A percentile compares a stretch with the other conserved stretches of the same genome.
phyloP scores from a whole-genome alignment of 257 asterid species.

The Rehmannia glutinosa region DNA sequence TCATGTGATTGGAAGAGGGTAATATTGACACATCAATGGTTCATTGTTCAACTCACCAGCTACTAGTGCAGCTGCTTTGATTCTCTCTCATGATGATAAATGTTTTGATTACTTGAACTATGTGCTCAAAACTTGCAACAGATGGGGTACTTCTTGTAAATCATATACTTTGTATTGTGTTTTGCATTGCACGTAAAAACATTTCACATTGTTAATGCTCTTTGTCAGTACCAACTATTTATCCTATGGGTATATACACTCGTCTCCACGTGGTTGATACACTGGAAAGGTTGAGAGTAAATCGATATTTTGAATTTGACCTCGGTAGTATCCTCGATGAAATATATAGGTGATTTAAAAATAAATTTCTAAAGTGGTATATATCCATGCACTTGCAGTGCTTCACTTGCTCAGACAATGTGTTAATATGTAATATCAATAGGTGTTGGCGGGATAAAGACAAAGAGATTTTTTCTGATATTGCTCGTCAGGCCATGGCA shows the following conservation, averaged over 20 bases:
- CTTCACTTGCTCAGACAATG: no score
- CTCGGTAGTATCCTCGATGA: slow-evolving; percentile 14
- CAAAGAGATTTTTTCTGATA: no score
- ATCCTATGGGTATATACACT: slow-evolving; percentile 13
- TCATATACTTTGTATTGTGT: neutral
- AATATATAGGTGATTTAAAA: slow-evolving; percentile 15
- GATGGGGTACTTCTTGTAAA: slow-evolving; percentile 13
- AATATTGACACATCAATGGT: slow-evolving; percentile 18
- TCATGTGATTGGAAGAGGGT: slow-evolving; percentile 10
- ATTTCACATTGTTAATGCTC: neutral
- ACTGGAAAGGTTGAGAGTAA: slow-evolving; percentile 28
- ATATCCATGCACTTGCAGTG: no score
- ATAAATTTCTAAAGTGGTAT: no score
- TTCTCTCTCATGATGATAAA: slow-evolving; percentile 17
- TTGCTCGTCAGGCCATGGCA: no score
- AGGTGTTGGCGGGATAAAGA: no score
- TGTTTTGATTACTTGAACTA: slow-evolving; percentile 25
- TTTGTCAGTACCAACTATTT: slow-evolving; percentile 25
- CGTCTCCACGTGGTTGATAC: slow-evolving; percentile 26
- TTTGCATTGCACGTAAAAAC: neutral
- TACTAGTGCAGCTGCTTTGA: no score
- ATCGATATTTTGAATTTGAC: slow-evolving; percentile 20
- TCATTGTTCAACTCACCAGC: slow-evolving; percentile 29
- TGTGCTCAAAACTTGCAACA: neutral
- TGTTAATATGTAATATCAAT: no score